A percentile compares a stretch with the other conserved stretches of the same genome.
Evolutionary conservation across 2,329 filamentous ascomycete genomes (phyloP).

Genomic region (Thielaviopsis musarum): DNA sequence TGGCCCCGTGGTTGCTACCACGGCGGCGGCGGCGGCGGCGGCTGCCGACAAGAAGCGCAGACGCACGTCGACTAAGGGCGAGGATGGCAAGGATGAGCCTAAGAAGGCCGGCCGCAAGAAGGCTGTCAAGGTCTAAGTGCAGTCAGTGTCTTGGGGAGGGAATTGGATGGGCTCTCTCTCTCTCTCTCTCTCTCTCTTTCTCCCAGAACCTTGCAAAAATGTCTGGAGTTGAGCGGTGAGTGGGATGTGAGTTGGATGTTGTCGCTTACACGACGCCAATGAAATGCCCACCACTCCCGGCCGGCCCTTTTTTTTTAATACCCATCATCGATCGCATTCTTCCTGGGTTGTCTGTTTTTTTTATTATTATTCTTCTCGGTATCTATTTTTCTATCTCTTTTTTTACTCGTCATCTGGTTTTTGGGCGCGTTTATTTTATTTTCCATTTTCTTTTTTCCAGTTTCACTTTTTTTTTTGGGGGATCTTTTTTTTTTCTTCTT

Average conservation of each 20-base stretch:
- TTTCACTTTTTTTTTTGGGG: neutral
- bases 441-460: conserved; percentile 10
- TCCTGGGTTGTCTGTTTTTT: neutral
- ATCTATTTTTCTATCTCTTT: neutral
- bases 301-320: too few species aligned
- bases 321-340: too few species aligned
- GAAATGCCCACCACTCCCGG: too few species aligned
- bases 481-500: neutral
- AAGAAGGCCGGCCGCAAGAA: conserved; percentile 46
- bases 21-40: conserved; percentile 13
- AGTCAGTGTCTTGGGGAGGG: too few species aligned
- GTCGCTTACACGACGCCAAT: too few species aligned
- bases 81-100: conserved; percentile 37
- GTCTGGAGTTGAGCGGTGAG: too few species aligned
- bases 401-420: neutral
- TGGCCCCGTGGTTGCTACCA: conserved; percentile 23
- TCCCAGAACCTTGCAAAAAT: neutral
- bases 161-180: too few species aligned
- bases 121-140: conserved; percentile 23
- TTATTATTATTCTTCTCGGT: neutral
- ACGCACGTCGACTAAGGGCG: conserved; percentile 36
- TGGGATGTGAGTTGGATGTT: too few species aligned
- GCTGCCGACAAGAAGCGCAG: conserved; percentile 46
- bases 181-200: too few species aligned
- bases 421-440: conserved; percentile 2